A percentile compares a stretch with the other conserved stretches of the same genome.
phyloP scores from a whole-genome alignment of 805 yeast genomes.

The Kuraishia capsulata region DNA sequence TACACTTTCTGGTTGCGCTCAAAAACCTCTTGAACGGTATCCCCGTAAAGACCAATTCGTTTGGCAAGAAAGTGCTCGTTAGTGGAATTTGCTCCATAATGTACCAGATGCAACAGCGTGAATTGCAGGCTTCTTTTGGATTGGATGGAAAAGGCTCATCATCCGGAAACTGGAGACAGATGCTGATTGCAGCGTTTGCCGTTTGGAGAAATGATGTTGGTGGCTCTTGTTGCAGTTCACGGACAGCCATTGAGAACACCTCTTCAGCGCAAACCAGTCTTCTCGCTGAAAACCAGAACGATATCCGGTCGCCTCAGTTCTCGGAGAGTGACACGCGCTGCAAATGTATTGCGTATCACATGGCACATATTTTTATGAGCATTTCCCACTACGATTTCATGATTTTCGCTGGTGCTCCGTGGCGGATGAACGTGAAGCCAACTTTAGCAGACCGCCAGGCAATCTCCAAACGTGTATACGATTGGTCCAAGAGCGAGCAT shows the following conservation, averaged over 20 bases:
- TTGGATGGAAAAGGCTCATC: conserved; percentile 23
- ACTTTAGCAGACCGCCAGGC: conserved; percentile 39
- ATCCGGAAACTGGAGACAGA: conserved; percentile 58
- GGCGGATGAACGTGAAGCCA: conserved; percentile 63
- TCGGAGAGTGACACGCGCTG: conserved; percentile 37
- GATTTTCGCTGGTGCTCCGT: conserved; percentile 74
- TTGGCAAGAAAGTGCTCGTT: conserved; percentile 58
- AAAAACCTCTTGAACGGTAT: conserved; percentile 49
- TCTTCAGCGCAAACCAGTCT: not conserved
- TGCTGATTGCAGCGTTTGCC: conserved; percentile 61
- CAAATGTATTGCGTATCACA: conserved; percentile 59
- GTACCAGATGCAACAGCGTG: conserved; percentile 67
- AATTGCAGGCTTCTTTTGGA: conserved; percentile 47
- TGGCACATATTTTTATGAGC: conserved; percentile 64
- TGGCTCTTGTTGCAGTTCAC: conserved; percentile 23
- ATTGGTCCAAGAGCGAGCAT: conserved; percentile 38
- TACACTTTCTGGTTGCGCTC: conserved; percentile 45
- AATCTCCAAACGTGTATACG: conserved; percentile 38
- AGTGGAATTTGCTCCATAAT: conserved; percentile 61
- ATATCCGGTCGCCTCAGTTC: conserved; percentile 20
- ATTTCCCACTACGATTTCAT: conserved; percentile 73
- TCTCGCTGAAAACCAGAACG: conserved; percentile 9
- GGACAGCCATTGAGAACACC: conserved; percentile 21
- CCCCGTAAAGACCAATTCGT: conserved; percentile 37
- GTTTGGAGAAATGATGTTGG: conserved; percentile 50